phyloP scores from a whole-genome alignment of 768 basidiomycete species.

The Mycena leptocephala region DNA sequence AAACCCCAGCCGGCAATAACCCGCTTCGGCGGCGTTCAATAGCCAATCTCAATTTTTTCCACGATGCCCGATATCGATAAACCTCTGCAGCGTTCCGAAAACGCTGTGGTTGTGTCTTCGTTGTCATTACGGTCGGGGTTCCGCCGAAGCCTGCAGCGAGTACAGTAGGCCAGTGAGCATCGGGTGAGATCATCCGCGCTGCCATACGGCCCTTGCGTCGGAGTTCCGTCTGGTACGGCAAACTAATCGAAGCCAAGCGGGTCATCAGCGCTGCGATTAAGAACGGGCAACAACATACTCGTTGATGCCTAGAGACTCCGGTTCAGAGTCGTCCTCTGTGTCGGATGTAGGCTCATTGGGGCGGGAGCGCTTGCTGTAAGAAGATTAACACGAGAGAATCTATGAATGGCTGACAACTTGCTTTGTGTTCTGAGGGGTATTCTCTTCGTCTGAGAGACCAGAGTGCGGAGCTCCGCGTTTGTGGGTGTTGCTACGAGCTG shows the following conservation, averaged over 20 bases:
- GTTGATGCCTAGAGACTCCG: not conserved
- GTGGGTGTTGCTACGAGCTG: not conserved
- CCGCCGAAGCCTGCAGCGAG: not conserved
- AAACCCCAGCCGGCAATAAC: not conserved
- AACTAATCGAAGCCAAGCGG: not conserved
- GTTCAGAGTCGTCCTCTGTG: not conserved
- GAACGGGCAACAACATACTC: not conserved
- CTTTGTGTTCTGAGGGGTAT: not conserved
- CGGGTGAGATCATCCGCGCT: not conserved
- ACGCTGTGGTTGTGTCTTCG: not conserved
- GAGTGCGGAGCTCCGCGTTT: not conserved
- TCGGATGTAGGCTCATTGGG: not conserved
- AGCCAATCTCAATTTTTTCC: not conserved
- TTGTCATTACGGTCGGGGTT: not conserved
- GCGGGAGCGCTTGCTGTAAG: not conserved
- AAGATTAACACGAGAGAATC: not conserved
- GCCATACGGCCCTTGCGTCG: not conserved
- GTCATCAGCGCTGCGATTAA: not conserved
- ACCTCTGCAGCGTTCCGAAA: too few relatives aligned
- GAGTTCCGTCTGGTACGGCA: not conserved
- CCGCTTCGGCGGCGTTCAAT: too few relatives aligned
- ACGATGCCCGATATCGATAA: not conserved
- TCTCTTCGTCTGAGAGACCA: not conserved
- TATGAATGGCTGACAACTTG: not conserved
- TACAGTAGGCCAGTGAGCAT: not conserved